Conservation (phyloP, 1,139 yeast genomes). For the Suhomyces yuchorum region DNA sequence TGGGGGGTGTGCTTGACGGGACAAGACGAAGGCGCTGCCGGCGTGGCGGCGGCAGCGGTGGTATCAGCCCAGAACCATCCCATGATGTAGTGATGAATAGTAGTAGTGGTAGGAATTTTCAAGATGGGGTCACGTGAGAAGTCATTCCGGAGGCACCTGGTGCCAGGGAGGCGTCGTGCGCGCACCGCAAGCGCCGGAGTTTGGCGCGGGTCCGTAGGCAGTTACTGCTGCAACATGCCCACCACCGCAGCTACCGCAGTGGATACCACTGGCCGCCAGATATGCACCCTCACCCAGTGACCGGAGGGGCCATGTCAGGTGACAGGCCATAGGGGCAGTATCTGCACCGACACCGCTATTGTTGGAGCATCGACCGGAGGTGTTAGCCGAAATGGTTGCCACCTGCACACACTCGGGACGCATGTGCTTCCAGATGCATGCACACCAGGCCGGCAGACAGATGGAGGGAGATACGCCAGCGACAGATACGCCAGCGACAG, state of each 20-base stretch:
- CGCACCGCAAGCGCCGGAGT: background rate
- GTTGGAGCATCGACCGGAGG: background rate
- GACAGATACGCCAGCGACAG: too few relatives aligned
- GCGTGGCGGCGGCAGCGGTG: conserved; percentile 7
- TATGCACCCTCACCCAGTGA: too few relatives aligned
- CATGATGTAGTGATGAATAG: conserved; percentile 41
- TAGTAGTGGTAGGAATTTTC: background rate
- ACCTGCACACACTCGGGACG: background rate
- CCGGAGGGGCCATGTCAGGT: too few relatives aligned
- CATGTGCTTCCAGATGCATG: background rate
- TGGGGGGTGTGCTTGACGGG: conserved; percentile 14
- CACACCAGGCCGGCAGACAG: too few relatives aligned
- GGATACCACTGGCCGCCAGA: too few relatives aligned
- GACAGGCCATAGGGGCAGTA: too few relatives aligned
- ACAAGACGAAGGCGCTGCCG: conserved; percentile 6
- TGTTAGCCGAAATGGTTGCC: background rate
- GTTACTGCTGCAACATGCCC: too few relatives aligned
- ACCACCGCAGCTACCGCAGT: too few relatives aligned
- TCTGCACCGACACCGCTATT: background rate
- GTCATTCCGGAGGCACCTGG: too few relatives aligned
- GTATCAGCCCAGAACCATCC: conserved; percentile 82
- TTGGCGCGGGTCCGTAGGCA: too few relatives aligned
- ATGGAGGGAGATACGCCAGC: too few relatives aligned
- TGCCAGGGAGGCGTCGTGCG: background rate
- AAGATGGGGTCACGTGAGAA: conserved; percentile 6